Evolutionary conservation across 1,284 basidiomycete species (phyloP).

Genomic region (Boletus semigastroideus): DNA sequence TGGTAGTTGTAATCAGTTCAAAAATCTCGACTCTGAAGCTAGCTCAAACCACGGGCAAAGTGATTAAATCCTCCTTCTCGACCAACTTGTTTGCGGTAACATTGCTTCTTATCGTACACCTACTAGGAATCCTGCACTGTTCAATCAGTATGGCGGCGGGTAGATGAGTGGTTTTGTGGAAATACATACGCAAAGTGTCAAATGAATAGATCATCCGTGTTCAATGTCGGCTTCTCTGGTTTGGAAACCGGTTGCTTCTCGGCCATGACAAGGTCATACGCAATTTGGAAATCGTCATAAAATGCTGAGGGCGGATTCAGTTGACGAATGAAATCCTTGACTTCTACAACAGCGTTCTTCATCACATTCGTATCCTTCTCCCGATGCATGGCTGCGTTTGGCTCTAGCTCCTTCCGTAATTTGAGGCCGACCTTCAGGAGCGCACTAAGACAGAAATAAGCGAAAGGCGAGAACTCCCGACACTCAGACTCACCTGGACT

Average conservation of each 20-base stretch:
- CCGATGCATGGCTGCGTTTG: constrained; percentile 28
- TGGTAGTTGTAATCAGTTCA: no score
- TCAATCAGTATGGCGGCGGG: no score
- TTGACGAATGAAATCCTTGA: constrained; percentile 26
- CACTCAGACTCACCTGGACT: constrained; percentile 30
- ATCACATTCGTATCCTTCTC: constrained; percentile 19
- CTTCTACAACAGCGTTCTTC: constrained; percentile 24
- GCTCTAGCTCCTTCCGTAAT: constrained; percentile 31
- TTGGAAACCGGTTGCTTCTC: constrained; percentile 13
- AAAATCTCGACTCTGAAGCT: no score
- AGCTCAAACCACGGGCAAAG: no score
- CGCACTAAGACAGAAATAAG: no score
- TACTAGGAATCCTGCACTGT: no score
- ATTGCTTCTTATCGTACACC: no score
- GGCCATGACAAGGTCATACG: constrained; percentile 32
- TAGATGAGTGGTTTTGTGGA: no score
- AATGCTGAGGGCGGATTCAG: constrained; percentile 23
- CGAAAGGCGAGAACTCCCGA: not conserved
- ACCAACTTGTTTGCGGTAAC: no score
- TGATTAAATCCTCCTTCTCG: no score
- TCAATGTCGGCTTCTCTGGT: constrained; percentile 25
- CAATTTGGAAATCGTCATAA: constrained; percentile 31
- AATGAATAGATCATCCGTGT: constrained; percentile 31
- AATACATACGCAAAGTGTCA: no score
- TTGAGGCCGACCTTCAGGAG: not conserved